Conservation (phyloP, 2,329 filamentous ascomycete species). For the Exophiala lecanii-corni region DNA sequence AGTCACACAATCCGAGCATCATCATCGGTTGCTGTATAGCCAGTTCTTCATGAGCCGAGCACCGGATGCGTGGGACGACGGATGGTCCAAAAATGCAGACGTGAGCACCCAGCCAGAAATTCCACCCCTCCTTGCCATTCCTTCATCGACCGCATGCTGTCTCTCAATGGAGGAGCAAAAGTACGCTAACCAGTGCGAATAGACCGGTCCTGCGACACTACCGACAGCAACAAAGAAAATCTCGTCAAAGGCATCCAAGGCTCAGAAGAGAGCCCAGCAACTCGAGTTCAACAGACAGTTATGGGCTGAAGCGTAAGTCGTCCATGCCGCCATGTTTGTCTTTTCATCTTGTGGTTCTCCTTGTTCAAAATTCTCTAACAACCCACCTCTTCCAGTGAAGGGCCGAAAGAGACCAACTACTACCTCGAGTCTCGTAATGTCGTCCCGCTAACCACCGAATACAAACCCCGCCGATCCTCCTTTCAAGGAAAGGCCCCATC, state of each 20-base stretch:
- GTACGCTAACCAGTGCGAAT: too few species aligned
- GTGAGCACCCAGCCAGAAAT: conserved; percentile 43
- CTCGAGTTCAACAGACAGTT: conserved; percentile 77
- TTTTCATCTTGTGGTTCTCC: too few species aligned
- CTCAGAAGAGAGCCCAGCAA: conserved; percentile 74
- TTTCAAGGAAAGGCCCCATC: conserved; percentile 63
- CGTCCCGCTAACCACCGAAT: conserved; percentile 63
- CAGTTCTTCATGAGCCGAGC: conserved; percentile 22
- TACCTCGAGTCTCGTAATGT: conserved; percentile 61
- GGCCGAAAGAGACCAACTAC: conserved; percentile 63
- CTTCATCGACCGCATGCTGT: too few species aligned
- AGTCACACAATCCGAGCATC: too few species aligned
- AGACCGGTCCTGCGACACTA: conserved; percentile 30
- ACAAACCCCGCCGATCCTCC: conserved; percentile 81
- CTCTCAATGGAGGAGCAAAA: too few species aligned
- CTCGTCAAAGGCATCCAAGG: conserved; percentile 59
- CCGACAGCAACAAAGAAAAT: conserved; percentile 41
- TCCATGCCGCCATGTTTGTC: too few species aligned
- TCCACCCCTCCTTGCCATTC: too few species aligned
- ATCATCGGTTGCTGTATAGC: too few species aligned
- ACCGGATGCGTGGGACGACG: conserved; percentile 84
- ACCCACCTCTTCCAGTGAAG: conserved; percentile 53
- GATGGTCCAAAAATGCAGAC: conserved; percentile 81
- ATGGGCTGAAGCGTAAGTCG: conserved; percentile 78
- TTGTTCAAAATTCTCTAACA: too few species aligned